These are phyloP conservation scores for Neopestalotiopsis clavispora DNA, from an alignment of 2,329 filamentous ascomycete genomes.

Conservation along the genomic window DNA sequence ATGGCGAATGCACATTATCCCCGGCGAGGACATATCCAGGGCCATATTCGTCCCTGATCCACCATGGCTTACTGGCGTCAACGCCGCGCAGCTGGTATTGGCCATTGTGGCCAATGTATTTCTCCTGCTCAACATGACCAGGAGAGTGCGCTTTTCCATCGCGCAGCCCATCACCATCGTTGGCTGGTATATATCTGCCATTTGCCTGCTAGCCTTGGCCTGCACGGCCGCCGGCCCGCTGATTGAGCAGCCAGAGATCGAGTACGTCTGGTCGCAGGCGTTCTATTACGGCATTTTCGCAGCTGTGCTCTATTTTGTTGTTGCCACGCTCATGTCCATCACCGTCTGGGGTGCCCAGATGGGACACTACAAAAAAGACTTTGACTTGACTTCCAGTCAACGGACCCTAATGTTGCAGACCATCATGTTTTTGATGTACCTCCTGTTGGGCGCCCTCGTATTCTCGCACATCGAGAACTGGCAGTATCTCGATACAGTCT, in stretches of 20 bases:
- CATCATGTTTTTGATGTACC: slow-evolving; percentile 81
- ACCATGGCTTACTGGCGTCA: slow-evolving; percentile 74
- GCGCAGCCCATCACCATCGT: slow-evolving; percentile 84
- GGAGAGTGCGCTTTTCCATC: slow-evolving; percentile 77
- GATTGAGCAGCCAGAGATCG: slow-evolving; percentile 42
- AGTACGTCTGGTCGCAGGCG: slow-evolving; percentile 75
- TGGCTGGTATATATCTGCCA: slow-evolving; percentile 72
- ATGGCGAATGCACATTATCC: slow-evolving; percentile 69
- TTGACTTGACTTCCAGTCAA: slow-evolving; percentile 78
- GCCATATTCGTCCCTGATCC: slow-evolving; percentile 69
- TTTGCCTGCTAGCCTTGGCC: slow-evolving; percentile 70
- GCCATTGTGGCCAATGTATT: slow-evolving; percentile 82
- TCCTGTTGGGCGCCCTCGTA: slow-evolving; percentile 76
- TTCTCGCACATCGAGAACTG: slow-evolving; percentile 77
- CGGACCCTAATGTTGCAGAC: slow-evolving; percentile 90
- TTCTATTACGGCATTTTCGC: slow-evolving; percentile 88
- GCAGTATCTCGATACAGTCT: slow-evolving; percentile 77
- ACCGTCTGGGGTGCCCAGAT: slow-evolving; percentile 78
- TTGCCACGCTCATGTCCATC: slow-evolving; percentile 75
- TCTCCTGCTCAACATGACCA: slow-evolving; percentile 86
- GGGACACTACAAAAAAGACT: slow-evolving; percentile 77
- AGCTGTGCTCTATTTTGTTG: slow-evolving; percentile 78
- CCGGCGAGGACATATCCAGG: slow-evolving; percentile 50
- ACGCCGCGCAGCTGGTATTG: slow-evolving; percentile 76
- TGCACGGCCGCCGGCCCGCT: slow-evolving; percentile 69